These are phyloP conservation scores for Avena eriantha DNA, from an alignment of 176 grass and related monocot genomes.

Conservation along the genomic window DNA sequence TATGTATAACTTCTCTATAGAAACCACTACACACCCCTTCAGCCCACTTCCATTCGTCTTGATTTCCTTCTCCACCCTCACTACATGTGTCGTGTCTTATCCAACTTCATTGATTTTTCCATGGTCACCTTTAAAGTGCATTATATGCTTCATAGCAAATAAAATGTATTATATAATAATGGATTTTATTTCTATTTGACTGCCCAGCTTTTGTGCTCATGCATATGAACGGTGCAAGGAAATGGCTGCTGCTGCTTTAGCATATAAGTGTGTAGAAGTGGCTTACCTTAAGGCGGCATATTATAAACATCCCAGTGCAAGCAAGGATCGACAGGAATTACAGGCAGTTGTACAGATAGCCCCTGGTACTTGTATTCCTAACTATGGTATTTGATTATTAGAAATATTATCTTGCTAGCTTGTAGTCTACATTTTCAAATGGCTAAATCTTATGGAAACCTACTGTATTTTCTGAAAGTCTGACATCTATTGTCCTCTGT, in stretches of 20 bases:
- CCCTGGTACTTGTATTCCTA: conserved; percentile 59
- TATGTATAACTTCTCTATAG: conserved; percentile 7
- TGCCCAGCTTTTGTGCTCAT: conserved; percentile 82
- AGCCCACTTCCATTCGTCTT: background rate
- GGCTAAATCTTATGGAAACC: conserved; percentile 3
- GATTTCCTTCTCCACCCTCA: background rate
- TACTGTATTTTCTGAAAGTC: conserved; percentile 11
- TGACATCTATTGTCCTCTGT: conserved; percentile 27
- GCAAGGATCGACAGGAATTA: conserved; percentile 71
- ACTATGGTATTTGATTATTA: conserved; percentile 17
- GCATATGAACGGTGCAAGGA: conserved; percentile 69
- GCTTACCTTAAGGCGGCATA: conserved; percentile 84
- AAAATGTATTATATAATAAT: background rate
- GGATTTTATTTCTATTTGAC: conserved; percentile 22
- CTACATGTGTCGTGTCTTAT: background rate
- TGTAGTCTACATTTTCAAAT: conserved; percentile 22
- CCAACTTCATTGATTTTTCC: background rate
- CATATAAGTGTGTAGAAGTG: conserved; percentile 92
- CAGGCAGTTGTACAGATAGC: conserved; percentile 59
- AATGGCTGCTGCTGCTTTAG: conserved; percentile 82
- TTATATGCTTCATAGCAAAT: conserved; percentile 7
- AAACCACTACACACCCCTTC: conserved; percentile 9
- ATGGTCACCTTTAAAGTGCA: conserved; percentile 3
- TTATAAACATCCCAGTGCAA: conserved; percentile 69
- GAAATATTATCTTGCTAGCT: conserved; percentile 15